Base-by-base conservation (phyloP, 495 filamentous ascomycete genomes). In the Penicillium odoratum region DNA sequence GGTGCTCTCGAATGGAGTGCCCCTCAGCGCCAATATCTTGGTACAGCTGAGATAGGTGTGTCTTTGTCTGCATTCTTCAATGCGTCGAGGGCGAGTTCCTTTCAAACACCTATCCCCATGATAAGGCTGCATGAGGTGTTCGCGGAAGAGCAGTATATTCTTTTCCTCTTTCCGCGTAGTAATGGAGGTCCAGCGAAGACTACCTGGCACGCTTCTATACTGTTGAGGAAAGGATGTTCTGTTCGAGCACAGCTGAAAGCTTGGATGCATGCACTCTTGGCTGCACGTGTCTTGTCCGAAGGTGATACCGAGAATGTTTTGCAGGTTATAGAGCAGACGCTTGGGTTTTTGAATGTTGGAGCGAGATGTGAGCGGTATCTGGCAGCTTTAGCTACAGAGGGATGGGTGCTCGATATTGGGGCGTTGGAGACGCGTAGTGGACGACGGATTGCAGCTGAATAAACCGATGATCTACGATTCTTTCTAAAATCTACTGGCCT, bases 251-350 rank as follows among this genome's bases (percentile, higher is more conserved):
- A 87, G 56, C 67, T 92, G 2, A 82, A 83, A 67, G 90, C 88
- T 7, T 97, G 89, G 90, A 77, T 80, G 46, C 86, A 93, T 61
- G 90, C 87, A 7, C 78, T 93, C 6, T 73, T 85, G 38, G 74
- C 84, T 34, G 83, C 84, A 13, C 61, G 68, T 38, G 51, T 69
- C 4, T 47, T 68, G 7, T 44, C 8, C 6, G 18, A 30, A 7
- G 21, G 10, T n/a, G 36, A 36, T 30, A 26, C 25, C n/a, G 45
- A 40, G 38, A 16, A 6, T 9, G 54, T 63, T n/a, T 26, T 67
- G 1, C 34, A 48, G n/a, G 46, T 60, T 15, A n/a, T 76, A 15
- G 49, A 55, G 8, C 25, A 31, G 1, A 64, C 67, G 0, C 51
- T 76, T 5, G 9, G 3, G 0, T 65, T 70, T 42, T 50, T 85